Evolutionary conservation across 2,329 filamentous ascomycete species (phyloP).

Genomic region (Simplicillium aogashimaense): DNA sequence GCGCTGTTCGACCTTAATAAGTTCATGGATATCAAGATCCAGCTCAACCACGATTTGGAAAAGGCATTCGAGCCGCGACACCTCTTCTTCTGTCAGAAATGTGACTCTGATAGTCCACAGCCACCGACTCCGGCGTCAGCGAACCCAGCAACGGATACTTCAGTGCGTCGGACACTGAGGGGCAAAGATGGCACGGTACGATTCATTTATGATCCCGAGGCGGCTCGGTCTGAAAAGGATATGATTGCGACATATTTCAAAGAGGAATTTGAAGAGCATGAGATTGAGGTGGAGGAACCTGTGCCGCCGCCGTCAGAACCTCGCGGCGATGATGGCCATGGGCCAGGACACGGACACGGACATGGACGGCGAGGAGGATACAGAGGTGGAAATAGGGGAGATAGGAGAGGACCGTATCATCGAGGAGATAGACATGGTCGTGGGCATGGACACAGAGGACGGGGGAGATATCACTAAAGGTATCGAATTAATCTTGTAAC

Average conservation of each 20-base stretch:
- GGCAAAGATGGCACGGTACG: conserved; percentile 66
- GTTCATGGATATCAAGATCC: conserved; percentile 81
- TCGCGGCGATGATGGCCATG: conserved; percentile 10
- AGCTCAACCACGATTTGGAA: conserved; percentile 73
- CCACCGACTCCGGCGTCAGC: conserved; percentile 14
- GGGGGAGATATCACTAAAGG: conserved; percentile 20
- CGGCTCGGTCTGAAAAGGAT: conserved; percentile 61
- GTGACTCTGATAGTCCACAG: conserved; percentile 28
- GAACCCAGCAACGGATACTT: conserved; percentile 20
- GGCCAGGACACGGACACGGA: conserved; percentile 4
- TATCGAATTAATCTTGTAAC: too few species aligned
- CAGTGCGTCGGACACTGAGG: conserved; percentile 24
- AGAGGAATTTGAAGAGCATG: conserved; percentile 67
- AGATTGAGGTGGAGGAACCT: conserved; percentile 65
- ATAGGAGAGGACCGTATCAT: conserved; percentile 22
- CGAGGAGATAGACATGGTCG: conserved; percentile 18
- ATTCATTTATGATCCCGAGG: conserved; percentile 77
- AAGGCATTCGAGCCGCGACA: conserved; percentile 51
- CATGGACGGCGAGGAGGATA: conserved; percentile 12
- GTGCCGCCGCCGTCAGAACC: conserved; percentile 22
- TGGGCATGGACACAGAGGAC: conserved; percentile 16
- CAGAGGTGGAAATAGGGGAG: conserved; percentile 20
- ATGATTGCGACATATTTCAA: conserved; percentile 59
- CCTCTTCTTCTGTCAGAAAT: conserved; percentile 47
- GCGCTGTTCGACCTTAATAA: conserved; percentile 60